phyloP scores from a whole-genome alignment of 2,329 filamentous ascomycete species.

The Cadophora sp. region DNA sequence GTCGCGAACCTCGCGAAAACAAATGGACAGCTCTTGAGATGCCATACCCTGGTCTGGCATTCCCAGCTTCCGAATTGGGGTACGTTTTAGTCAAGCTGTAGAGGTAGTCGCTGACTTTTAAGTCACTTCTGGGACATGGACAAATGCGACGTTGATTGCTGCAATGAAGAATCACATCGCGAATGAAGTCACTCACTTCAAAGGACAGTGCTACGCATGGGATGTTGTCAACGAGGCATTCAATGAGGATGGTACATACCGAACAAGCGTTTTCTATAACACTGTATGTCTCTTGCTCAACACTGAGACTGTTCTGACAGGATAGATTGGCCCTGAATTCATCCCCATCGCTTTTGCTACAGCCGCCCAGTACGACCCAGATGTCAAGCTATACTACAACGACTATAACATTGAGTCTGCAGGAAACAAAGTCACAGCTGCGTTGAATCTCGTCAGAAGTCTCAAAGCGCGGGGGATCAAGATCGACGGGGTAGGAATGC shows the following conservation, averaged over 20 bases:
- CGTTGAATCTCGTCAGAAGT: constrained; percentile 53
- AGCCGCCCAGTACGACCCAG: constrained; percentile 38
- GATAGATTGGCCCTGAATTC: constrained; percentile 57
- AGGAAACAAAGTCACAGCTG: constrained; percentile 54
- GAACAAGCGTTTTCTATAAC: constrained; percentile 60
- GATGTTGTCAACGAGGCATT: constrained; percentile 72
- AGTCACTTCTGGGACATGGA: constrained; percentile 59
- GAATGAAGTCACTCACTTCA: constrained; percentile 64
- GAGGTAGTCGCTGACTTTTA: neutral
- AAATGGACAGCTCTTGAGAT: constrained; percentile 62
- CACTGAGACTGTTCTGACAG: neutral
- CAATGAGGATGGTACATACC: constrained; percentile 62
- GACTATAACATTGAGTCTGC: constrained; percentile 69
- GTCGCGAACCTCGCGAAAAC: constrained; percentile 55
- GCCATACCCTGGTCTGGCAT: constrained; percentile 55
- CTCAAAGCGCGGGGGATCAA: constrained; percentile 57
- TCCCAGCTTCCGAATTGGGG: constrained; percentile 59
- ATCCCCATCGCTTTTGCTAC: constrained; percentile 47
- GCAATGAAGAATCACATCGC: constrained; percentile 67
- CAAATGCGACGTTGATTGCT: constrained; percentile 60
- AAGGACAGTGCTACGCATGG: constrained; percentile 67
- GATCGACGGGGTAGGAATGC: constrained; percentile 68
- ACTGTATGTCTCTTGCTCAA: constrained; percentile 38
- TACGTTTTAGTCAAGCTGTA: constrained; percentile 7
- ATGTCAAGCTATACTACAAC: constrained; percentile 50